Evolutionary conservation across 169 alveolate species (phyloP), one percentile per base, ranked within the genome.

Genomic region (Hepatocystis sp.): DNA sequence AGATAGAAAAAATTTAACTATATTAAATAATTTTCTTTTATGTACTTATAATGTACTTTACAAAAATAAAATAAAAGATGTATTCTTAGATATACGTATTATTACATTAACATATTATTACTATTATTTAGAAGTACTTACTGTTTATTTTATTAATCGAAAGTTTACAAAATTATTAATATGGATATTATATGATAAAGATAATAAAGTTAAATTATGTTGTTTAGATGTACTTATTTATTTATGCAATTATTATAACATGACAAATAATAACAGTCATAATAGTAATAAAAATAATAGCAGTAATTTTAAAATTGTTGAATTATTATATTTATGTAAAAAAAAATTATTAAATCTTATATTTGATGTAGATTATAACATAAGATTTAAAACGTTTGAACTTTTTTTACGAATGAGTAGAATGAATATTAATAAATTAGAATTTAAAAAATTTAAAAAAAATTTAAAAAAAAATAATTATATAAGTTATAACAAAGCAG

Each of bases 121-220:
- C 42, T 13, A 46, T 2, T 81, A 63, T 36, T 52, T 81, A 63
- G 61, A 81, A 34, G 47, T 36, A 0, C 23, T 63, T 53, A 49
- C 60, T 10, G 19, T 21, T 7, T 81, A 81, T 53, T 81, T 81
- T 39, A 81, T 84, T 15, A 81, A 81, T 34, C 36, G 89, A 19
- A 81, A 81, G 42, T 81, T 49, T 55, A 81, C 89, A 2, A 81
- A 81, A 52, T 32, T 63, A 19, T 55, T 81, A 21, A 60, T 81
- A 49, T 81, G 89, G 89, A 63, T 81, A 34, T 64, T 81, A 30
- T 49, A 64, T 52, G 89, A 81, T 63, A 81, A 81, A 21, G 89
- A 81, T 36, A 81, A 34, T 30, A 81, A 63, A 30, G 66, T 81
- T 15, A 81, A 81, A 30, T 51, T 51, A 25, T 23, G 2, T 17